A percentile compares a stretch with the other conserved stretches of the same genome.
These are phyloP conservation scores for Salix viminalis DNA, from an alignment of 345 rosid genomes.

Conservation along the genomic window DNA sequence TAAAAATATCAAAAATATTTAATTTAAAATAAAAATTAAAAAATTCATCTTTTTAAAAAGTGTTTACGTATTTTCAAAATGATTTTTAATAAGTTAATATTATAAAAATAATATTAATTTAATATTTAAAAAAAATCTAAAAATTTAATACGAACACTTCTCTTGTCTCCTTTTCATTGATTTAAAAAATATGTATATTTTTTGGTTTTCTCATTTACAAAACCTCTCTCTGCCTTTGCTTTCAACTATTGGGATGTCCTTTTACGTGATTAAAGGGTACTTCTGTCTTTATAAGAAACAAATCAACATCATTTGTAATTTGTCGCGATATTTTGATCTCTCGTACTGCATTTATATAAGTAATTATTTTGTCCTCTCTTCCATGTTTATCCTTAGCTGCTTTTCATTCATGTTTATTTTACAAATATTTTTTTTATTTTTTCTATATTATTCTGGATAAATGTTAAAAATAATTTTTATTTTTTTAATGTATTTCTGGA, in stretches of 20 bases:
- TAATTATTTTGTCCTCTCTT: not conserved
- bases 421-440: too few relatives aligned
- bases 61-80: too few relatives aligned
- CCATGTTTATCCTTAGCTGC: not conserved
- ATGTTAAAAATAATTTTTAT: too few relatives aligned
- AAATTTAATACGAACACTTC: not conserved
- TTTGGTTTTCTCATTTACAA: slow-evolving; percentile 19
- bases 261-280: slow-evolving; percentile 28
- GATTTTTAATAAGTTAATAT: too few relatives aligned
- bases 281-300: slow-evolving; percentile 13
- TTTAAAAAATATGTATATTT: not conserved
- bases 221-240: slow-evolving; percentile 17
- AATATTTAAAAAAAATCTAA: too few relatives aligned
- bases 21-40: too few relatives aligned
- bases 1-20: too few relatives aligned
- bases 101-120: too few relatives aligned
- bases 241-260: slow-evolving; percentile 22
- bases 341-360: not conserved
- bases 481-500: too few relatives aligned
- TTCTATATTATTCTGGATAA: too few relatives aligned
- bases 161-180: slow-evolving; percentile 22
- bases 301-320: not conserved
- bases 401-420: not conserved
- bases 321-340: not conserved
- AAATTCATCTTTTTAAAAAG: too few relatives aligned